Evolutionary conservation across 805 yeast genomes (phyloP).

Genomic region (Candida krabiensis): DNA sequence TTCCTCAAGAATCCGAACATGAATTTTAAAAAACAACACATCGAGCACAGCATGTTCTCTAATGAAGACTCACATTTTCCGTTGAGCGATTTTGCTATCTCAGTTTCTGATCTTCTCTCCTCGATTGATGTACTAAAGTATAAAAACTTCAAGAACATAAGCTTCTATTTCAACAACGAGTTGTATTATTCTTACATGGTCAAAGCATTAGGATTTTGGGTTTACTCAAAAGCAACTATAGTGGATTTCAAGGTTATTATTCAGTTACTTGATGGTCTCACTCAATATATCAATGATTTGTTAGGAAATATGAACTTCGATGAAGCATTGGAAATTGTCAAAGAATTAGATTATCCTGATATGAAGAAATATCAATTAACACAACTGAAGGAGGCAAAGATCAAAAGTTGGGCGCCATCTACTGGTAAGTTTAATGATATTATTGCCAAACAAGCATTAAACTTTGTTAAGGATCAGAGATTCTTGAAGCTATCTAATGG

Average conservation of each 20-base stretch:
- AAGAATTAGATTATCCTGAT: constrained; percentile 42
- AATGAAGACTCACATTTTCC: constrained; percentile 52
- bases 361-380: constrained; percentile 57
- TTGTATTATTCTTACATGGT: constrained; percentile 58
- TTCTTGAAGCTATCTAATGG: constrained; percentile 72
- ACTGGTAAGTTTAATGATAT: constrained; percentile 49
- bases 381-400: constrained; percentile 37
- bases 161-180: constrained; percentile 49
- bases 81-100: constrained; percentile 38
- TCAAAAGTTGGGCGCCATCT: constrained; percentile 44
- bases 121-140: constrained; percentile 22
- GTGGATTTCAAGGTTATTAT: constrained; percentile 54
- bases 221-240: constrained; percentile 52
- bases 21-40: constrained; percentile 59
- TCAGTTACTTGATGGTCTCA: constrained; percentile 41
- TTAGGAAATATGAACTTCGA: constrained; percentile 35
- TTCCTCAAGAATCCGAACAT: constrained; percentile 58
- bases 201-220: constrained; percentile 64
- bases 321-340: constrained; percentile 45
- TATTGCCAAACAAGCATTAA: constrained; percentile 57
- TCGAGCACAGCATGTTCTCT: constrained; percentile 66
- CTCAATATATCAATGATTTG: constrained; percentile 26
- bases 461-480: constrained; percentile 75
- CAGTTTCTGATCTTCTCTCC: constrained; percentile 30
- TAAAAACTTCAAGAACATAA: constrained; percentile 40